phyloP scores from a whole-genome alignment of 2,329 filamentous ascomycete genomes.

The Calonectria naviculata region DNA sequence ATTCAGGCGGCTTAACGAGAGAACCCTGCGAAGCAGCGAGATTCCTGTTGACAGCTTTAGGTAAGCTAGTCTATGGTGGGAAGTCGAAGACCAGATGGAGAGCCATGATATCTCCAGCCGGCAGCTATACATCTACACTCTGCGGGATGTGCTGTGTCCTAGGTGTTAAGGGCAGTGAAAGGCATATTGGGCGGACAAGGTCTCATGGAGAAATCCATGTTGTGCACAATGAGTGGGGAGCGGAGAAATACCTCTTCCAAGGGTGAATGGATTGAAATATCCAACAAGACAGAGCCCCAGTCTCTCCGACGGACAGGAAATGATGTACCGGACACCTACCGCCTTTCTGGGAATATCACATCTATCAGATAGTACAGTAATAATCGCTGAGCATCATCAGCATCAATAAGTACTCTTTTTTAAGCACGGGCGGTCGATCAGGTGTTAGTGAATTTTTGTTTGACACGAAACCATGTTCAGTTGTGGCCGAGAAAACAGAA shows the following conservation, averaged over 20 bases:
- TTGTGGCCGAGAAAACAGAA: neutral
- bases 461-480: neutral
- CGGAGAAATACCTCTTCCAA: conserved; percentile 26
- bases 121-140: conserved; percentile 20
- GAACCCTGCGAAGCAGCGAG: conserved; percentile 12
- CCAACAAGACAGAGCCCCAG: conserved; percentile 20
- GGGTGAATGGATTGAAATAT: conserved; percentile 21
- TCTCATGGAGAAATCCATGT: conserved; percentile 23
- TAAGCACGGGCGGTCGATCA: neutral
- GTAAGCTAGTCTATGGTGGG: conserved; percentile 25
- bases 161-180: conserved; percentile 9
- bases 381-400: neutral
- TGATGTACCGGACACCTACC: conserved; percentile 23
- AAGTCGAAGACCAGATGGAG: conserved; percentile 22
- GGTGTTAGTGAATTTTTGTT: conserved; percentile 17
- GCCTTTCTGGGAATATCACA: conserved; percentile 22
- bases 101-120: conserved; percentile 10
- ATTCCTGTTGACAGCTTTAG: conserved; percentile 19
- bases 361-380: neutral
- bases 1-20: conserved; percentile 18
- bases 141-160: conserved; percentile 3
- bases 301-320: conserved; percentile 14
- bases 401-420: neutral
- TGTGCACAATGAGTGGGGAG: conserved; percentile 26
- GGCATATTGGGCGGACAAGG: conserved; percentile 27